phyloP scores from a whole-genome alignment of 352 stramenopile species.

The Globisporangium parvum region DNA sequence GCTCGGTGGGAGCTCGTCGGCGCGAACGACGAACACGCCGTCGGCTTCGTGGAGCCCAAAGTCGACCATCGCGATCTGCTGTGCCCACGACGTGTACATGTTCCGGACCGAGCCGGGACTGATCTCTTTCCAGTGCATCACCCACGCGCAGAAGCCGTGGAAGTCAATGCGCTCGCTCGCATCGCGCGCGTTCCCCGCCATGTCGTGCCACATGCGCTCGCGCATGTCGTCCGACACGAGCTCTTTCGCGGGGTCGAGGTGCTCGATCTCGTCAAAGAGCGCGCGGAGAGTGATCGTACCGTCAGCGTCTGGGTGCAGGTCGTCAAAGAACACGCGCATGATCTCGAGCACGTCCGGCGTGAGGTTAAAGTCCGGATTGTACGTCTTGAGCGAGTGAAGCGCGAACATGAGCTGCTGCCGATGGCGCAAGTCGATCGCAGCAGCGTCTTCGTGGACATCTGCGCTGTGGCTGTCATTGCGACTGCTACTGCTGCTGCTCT shows the following conservation, averaged over 20 bases:
- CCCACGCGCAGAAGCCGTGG: constrained; percentile 59
- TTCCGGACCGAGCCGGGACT: constrained; percentile 56
- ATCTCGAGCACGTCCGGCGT: constrained; percentile 78
- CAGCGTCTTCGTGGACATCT: background rate
- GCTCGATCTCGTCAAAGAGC: constrained; percentile 59
- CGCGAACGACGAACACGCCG: constrained; percentile 56
- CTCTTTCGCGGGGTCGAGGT: constrained; percentile 43
- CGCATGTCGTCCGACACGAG: constrained; percentile 43
- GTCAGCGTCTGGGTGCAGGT: constrained; percentile 41
- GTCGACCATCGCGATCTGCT: constrained; percentile 61
- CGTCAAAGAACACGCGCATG: constrained; percentile 74
- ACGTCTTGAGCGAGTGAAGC: constrained; percentile 60
- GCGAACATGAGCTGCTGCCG: constrained; percentile 31
- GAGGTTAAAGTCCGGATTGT: constrained; percentile 81
- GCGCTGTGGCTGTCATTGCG: background rate
- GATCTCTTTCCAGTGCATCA: constrained; percentile 78
- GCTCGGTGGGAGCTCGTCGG: constrained; percentile 26
- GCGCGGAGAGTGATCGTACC: constrained; percentile 47
- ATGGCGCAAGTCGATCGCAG: constrained; percentile 2
- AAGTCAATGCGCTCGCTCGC: constrained; percentile 53
- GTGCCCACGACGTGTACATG: constrained; percentile 75
- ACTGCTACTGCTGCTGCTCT: background rate
- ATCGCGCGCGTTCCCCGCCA: constrained; percentile 14
- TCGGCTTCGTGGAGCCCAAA: constrained; percentile 68
- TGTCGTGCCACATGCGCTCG: constrained; percentile 35